These are phyloP conservation scores for Hordeum vulgare DNA, from an alignment of 176 grass and related monocot genomes.

Conservation along the genomic window MorexV3_pseudomolecules_assembly NC_058521.1:604215812-604216311, in stretches of 20 bases:
- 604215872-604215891: not conserved
- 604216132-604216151: conserved; percentile 14
- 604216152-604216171: conserved; percentile 40
- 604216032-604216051: not conserved
- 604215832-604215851: not conserved
- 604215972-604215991: not conserved
- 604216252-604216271: conserved; percentile 62
- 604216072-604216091: conserved; percentile 28
- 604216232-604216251: conserved; percentile 87
- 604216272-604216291: conserved; percentile 77
- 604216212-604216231: conserved; percentile 86
- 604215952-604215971: not conserved
- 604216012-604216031: not conserved
- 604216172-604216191: conserved; percentile 36
- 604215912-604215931: not conserved
- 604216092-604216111: not conserved
- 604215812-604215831: not conserved
- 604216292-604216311: conserved; percentile 74
- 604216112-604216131: not conserved
- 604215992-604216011: not conserved
- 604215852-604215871: not conserved
- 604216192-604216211: conserved; percentile 71
- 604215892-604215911: not conserved
- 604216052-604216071: conserved; percentile 9
- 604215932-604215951: not conserved